Evolutionary conservation across 2,329 filamentous ascomycete genomes (phyloP), one percentile per base, ranked within the genome.

Genomic region (Aspergillus sp.): DNA sequence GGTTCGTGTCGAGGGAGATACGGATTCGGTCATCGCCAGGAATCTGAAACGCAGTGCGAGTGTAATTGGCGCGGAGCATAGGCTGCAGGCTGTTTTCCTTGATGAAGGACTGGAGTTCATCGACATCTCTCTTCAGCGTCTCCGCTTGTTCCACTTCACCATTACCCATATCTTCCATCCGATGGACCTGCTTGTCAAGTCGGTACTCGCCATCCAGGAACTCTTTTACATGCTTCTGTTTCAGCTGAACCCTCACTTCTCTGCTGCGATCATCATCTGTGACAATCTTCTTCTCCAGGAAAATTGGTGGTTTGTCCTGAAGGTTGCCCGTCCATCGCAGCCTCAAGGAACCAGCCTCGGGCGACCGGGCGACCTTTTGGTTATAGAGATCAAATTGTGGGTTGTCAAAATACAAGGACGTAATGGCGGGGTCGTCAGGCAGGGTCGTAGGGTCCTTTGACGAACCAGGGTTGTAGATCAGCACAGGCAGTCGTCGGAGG

Each of bases 371-470:
- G 19, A 96, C 85, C 75, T 97, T 97, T 63, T 87, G 83, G 13
- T 83, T 84, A 73, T 97, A 99, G 9, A 97, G 80, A 13, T 88
- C 82, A 71, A 99, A 97, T 59, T 86, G 85, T 38, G 84, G 79
- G 68, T 86, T 95, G 72, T 99, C 94, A 65, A 97, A 96, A 75
- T 99, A 99, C 36, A 99, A 84, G 22, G 93, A 96, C 14, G 92
- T 97, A 60, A 97, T 89, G 47, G 89, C 89, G 5, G 94, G 94
- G 65, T 97, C 93, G 44, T 79, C 78, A 59, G 91, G 83, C 55
- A 82, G 84, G 43, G 85, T 84, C 64, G 96, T 90, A 41, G 89
- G 82, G 61, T 94, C 82, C 73, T 93, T 95, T 30, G 90, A 85
- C 1, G 88, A 65, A 61, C 92, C 87, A 43, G 94, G 87, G 68